These are phyloP conservation scores for Fraxinus sp. DNA, from an alignment of 305 asterid species.

Conservation along the genomic window DNA sequence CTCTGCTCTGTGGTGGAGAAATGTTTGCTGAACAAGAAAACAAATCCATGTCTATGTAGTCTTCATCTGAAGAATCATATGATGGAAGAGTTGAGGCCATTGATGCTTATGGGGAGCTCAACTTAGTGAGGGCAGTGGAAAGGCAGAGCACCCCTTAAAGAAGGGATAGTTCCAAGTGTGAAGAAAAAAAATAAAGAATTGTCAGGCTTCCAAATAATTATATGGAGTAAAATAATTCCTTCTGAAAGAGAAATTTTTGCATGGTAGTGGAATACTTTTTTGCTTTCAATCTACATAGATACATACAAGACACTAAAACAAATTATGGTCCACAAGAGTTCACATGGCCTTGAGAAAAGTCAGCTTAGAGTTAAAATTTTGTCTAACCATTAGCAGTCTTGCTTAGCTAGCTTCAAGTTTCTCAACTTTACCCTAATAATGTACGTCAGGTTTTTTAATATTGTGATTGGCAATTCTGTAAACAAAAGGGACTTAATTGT, in stretches of 20 bases:
- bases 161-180: constrained; percentile 50
- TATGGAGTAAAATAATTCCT: background rate
- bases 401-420: background rate
- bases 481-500: too few relatives aligned
- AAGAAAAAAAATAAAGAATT: background rate
- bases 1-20: constrained; percentile 50
- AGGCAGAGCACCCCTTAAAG: constrained; percentile 41
- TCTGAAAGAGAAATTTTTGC: background rate
- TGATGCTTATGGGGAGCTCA: constrained; percentile 49
- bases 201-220: background rate
- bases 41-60: constrained; percentile 70
- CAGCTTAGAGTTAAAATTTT: background rate
- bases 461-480: too few relatives aligned
- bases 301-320: background rate
- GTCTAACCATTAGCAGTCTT: background rate
- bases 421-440: background rate
- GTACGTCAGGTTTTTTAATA: too few relatives aligned
- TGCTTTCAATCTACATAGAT: background rate
- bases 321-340: background rate
- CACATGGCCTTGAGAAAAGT: background rate
- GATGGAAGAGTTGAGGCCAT: constrained; percentile 36
- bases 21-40: constrained; percentile 31
- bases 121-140: constrained; percentile 25
- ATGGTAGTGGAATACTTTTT: background rate
- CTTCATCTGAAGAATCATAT: constrained; percentile 41